Conservation (phyloP, 179 eudicot genomes). For the Spergularia azorica region DNA sequence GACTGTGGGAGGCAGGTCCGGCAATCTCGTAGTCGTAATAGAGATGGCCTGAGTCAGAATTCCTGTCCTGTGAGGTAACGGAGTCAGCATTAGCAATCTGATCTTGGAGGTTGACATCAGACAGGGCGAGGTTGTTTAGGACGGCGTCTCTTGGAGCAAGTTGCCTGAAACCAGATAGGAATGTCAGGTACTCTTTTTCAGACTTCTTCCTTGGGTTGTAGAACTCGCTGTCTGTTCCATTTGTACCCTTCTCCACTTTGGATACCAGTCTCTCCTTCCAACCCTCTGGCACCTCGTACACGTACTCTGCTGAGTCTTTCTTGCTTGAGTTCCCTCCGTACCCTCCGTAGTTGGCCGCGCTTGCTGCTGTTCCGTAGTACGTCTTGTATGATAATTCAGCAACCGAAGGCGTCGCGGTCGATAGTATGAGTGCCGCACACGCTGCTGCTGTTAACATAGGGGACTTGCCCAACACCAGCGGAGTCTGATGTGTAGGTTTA, state of each 20-base stretch:
- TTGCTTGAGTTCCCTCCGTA: conserved; percentile 86
- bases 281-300: conserved; percentile 82
- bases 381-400: conserved; percentile 48
- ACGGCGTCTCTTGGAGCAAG: conserved; percentile 71
- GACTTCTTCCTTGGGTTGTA: conserved; percentile 79
- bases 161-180: conserved; percentile 56
- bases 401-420: conserved; percentile 43
- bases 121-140: conserved; percentile 68
- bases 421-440: conserved; percentile 39
- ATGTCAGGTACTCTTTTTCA: conserved; percentile 77
- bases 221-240: conserved; percentile 89
- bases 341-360: conserved; percentile 93
- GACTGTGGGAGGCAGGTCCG: conserved; percentile 60
- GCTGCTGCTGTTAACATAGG: conserved; percentile 39
- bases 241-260: conserved; percentile 86
- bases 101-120: conserved; percentile 77
- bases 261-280: conserved; percentile 87
- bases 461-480: conserved; percentile 31
- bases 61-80: conserved; percentile 57
- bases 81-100: conserved; percentile 62
- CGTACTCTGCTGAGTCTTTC: conserved; percentile 81
- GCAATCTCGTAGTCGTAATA: conserved; percentile 82
- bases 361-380: conserved; percentile 92
- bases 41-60: conserved; percentile 72
- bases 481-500: conserved; percentile 25